Evolutionary conservation across 208 protist genomes (phyloP), one percentile per base, ranked within the genome.

Genomic region (Naegleria lovaniensis): DNA sequence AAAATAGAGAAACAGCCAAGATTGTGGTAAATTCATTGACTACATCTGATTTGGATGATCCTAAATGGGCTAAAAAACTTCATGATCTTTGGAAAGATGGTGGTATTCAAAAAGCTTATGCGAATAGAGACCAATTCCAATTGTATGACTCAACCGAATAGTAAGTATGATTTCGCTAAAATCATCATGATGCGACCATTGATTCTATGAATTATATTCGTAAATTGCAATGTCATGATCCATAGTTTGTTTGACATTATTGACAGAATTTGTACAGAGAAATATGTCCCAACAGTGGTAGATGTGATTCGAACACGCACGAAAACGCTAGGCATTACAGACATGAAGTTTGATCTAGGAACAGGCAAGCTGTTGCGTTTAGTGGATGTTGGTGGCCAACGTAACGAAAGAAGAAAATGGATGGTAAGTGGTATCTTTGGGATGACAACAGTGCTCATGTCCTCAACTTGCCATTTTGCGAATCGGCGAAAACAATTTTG

Each of bases 331-430:
- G 86, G 86, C 6, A 43, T 76, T n/a, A 48, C 2, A 16, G 86
- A 89, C 6, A 33, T 25, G 33, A 11, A 67, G 11, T 79, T 79
- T 43, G 13, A 2, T 6, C 0, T 79, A 40, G 3, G 58, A 5
- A 6, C 33, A 39, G 6, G 15, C 6, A 58, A 67, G 16, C 5
- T 7, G 7, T 79, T 89, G 2, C 3, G 29, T 48, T 33, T 88
- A 36, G 25, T 88, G 48, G 84, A 88, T 88, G 84, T 88, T 29
- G 84, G 84, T 38, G 84, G 83, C 4, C 76, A 84, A 40, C 36
- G 76, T 41, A 41, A 36, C 40, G 76, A 40, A 79, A 5, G 67
- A 29, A 5, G 67, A 29, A 79, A 79, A 79, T 79, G 67, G 67
- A 19, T 19, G 5, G 51, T 58, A n/a, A n/a, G n/a, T n/a, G n/a